Base-by-base conservation (phyloP, 768 basidiomycete genomes). In the Leucocoprinus sp. region DNA sequence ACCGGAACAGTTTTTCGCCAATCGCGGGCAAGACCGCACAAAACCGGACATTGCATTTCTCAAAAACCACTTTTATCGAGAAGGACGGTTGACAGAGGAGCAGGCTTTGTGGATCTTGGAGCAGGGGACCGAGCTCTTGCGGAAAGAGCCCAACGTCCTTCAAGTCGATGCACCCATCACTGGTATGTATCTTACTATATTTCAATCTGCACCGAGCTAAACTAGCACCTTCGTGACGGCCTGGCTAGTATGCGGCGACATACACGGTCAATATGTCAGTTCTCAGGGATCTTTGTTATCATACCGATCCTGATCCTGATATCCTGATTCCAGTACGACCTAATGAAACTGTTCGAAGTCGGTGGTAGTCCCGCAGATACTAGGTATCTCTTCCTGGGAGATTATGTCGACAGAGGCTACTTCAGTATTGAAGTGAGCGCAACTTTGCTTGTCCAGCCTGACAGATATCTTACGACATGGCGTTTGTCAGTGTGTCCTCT, bases 11-110 rank as follows among this genome's bases (percentile, higher is more conserved):
- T 99, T 98, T 76, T 97, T 84, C 68, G 83, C 86, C 48, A 65
- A 65, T 43, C 66, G 67, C 42, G 67, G 69, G 22, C 75, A 80
- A 55, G 95, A 97, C 69, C 82, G 77, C 35, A 75, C 82, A 22
- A 97, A 95, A 64, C 95, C 95, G 8, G 90, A 97, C 63, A 73
- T 98, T 54, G 93, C 89, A 22, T 98, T 92, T 64, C 75, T 99
- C 51, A 99, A 98, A 72, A 98, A 97, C 57, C 96, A 99, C 67
- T 97, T 99, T 61, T 98, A 98, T 64, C 79, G 96, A 27, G 95
- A 97, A 63, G 95, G 95, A 0, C 72, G 93, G 41, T 55, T 98
- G 54, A 93, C 82, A 14, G 95, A 98, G 62, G 90, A 93, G 36
- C 93, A 98, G 62, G 96, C 96, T 3, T 60, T 96, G 51, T 96